A percentile compares a stretch with the other conserved stretches of the same genome.
phyloP scores from a whole-genome alignment of 768 basidiomycete species.

The Suillus lakei region DNA sequence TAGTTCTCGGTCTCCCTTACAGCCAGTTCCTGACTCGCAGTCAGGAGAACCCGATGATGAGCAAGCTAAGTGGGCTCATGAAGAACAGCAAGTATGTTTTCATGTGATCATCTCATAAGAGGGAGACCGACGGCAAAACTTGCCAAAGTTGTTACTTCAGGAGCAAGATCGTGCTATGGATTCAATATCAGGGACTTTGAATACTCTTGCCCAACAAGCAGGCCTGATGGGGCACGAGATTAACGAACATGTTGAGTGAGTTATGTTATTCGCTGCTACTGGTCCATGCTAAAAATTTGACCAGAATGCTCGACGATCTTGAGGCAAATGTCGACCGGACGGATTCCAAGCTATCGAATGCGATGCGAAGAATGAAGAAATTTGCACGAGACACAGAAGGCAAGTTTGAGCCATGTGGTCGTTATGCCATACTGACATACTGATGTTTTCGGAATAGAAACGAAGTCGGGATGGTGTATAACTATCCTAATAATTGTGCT shows the following conservation, averaged over 20 bases:
- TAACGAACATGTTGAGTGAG: slow-evolving; percentile 87
- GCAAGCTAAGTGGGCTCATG: slow-evolving; percentile 78
- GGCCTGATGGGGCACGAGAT: slow-evolving; percentile 95
- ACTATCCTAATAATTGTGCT: slow-evolving; percentile 83
- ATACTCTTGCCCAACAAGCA: slow-evolving; percentile 86
- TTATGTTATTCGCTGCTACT: slow-evolving; percentile 17
- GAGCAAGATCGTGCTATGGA: slow-evolving; percentile 92
- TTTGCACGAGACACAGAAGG: slow-evolving; percentile 89
- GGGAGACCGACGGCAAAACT: background rate
- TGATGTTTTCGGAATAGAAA: slow-evolving; percentile 53
- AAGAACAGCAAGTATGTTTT: slow-evolving; percentile 80
- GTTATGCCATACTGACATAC: slow-evolving; percentile 3
- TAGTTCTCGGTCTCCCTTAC: slow-evolving; percentile 21
- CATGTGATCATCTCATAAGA: background rate
- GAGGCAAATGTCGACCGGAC: slow-evolving; percentile 74
- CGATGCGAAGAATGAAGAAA: slow-evolving; percentile 72
- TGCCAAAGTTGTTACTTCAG: slow-evolving; percentile 74
- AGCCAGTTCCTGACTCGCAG: slow-evolving; percentile 14
- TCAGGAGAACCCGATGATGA: slow-evolving; percentile 54
- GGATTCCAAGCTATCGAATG: slow-evolving; percentile 64
- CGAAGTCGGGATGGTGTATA: slow-evolving; percentile 90
- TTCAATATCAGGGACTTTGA: slow-evolving; percentile 85
- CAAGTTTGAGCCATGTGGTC: slow-evolving; percentile 28
- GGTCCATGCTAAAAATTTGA: background rate
- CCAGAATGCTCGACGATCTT: slow-evolving; percentile 81